Evolutionary conservation across 192 early-diverging fungal genomes (phyloP), one percentile per base, ranked within the genome.

Genomic region (Umbelopsis ramanniana): DNA sequence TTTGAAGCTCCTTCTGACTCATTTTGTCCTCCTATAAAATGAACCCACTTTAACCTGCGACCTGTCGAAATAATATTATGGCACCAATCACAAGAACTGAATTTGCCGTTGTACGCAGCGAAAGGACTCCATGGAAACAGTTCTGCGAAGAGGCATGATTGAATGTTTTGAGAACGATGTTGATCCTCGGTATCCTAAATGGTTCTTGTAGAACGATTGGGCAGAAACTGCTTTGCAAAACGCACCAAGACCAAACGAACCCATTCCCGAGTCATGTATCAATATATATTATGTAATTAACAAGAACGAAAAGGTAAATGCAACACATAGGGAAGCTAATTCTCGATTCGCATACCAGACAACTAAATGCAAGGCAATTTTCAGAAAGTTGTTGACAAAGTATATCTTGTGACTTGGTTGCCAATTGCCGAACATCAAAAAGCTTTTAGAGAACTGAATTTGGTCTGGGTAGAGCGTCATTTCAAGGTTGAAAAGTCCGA

Each of bases 401-500:
- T 63, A 17, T 63, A 35, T 37, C 10, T 26, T 29, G 33, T 37
- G 12, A 63, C 57, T 6, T 63, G 57, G 57, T 33, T 38, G 17
- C 33, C 57, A 3, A 63, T 37, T 19, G 17, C 57, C 17, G 0
- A 29, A 12, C 33, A 63, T n/a, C 29, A 29, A 63, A 38, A 63
- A 12, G 57, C 57, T 2, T 63, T 63, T 26, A 29, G 57, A 63
- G 57, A 63, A 35, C 35, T 63, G 19, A 63, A 63, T 37, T 63
- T 26, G 57, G 57, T 14, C 10, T 63, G 57, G 57, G 57, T 63
- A 2, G 57, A 63, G 29, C 57, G 57, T 35, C 57, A 35, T 19
- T 63, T 63, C 57, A 63, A 63, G 29, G 35, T 63, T 63, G 57
- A 63, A 33, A 6, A 63, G n/a, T 38, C 33, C 15, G 57, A 63